Evolutionary conservation across 2,329 filamentous ascomycete genomes (phyloP), one percentile per base, ranked within the genome.

Genomic region (Cytospora leucostoma): DNA sequence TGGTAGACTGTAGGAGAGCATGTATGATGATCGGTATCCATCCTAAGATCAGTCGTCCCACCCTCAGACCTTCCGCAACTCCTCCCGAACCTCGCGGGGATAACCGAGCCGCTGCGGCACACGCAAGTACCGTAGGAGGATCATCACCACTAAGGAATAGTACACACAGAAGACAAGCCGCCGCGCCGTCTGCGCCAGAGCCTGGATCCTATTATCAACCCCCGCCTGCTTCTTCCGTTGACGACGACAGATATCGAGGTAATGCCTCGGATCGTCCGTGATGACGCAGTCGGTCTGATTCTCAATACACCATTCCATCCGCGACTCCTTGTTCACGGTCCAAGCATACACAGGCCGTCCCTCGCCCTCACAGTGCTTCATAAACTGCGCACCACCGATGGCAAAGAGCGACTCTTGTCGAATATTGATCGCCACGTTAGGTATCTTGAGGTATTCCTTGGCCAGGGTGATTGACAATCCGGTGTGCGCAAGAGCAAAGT

Each of bases 231-330:
- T 7, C 32, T 54, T 38, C 12, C 59, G 32, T n/a, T 59, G 73
- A 51, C 75, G 69, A 54, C 79, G 71, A 66, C 84, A 86, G 2
- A 92, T 81, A 52, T 88, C 82, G 32, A 87, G 72, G 71, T 88
- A 94, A 67, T 83, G 75, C 71, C 83, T 83, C 1, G 91, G 91
- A 68, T 97, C 88, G 71, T 97, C 93, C 0, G 93, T 96, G 59
- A 97, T 88, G 5, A 97, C 89, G 0, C 91, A 93, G 69, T 96
- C 91, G 1, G 96, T 78, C 33, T 69, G 70, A 50, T 84, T 77
- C 34, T 80, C 75, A 38, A 96, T 85, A 67, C 86, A 84, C 92
- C 92, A 97, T 69, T 87, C 83, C 93, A 98, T 97, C 76, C 87
- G 84, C 56, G 82, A 80, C 66, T 85, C 83, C 15, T 89, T 84